Conservation (phyloP, 2,329 filamentous ascomycete genomes). For the Aspergillus phoenicis region DNA sequence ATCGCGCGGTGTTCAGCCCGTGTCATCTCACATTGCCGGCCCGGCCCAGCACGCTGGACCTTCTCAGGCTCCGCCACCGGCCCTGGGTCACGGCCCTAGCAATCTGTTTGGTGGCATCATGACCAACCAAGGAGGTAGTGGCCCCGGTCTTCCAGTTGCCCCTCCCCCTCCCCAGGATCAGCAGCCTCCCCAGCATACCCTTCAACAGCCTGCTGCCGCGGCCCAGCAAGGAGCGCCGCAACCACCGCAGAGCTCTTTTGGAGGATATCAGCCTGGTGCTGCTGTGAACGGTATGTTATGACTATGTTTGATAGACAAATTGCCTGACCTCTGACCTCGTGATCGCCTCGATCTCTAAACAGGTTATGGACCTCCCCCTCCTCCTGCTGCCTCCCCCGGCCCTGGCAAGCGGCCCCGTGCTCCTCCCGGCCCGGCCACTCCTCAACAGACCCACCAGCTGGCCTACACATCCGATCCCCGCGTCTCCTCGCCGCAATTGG, state of each 20-base stretch:
- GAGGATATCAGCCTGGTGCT: slow-evolving; percentile 67
- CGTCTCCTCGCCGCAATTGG: slow-evolving; percentile 77
- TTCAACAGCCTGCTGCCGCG: slow-evolving; percentile 60
- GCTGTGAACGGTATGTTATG: slow-evolving; percentile 61
- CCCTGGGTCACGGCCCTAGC: slow-evolving; percentile 83
- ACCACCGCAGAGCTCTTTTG: slow-evolving; percentile 70
- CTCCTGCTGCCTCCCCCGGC: slow-evolving; percentile 83
- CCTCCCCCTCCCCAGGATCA: slow-evolving; percentile 71
- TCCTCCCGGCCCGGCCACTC: slow-evolving; percentile 73
- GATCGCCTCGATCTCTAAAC: slow-evolving; percentile 25
- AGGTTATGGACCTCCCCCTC: slow-evolving; percentile 81
- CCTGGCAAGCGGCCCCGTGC: slow-evolving; percentile 72
- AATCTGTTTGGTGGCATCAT: slow-evolving; percentile 96
- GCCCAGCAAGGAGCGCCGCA: slow-evolving; percentile 66
- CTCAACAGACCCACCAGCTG: slow-evolving; percentile 85
- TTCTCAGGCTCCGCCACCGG: slow-evolving; percentile 78
- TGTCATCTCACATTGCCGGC: slow-evolving; percentile 70
- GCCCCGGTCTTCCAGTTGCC: slow-evolving; percentile 70
- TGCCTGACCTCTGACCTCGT: slow-evolving; percentile 54
- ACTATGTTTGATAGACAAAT: slow-evolving; percentile 24
- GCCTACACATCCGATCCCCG: slow-evolving; percentile 76
- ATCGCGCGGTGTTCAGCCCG: slow-evolving; percentile 63
- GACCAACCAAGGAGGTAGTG: slow-evolving; percentile 83
- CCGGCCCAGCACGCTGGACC: slow-evolving; percentile 77
- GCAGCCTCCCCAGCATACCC: slow-evolving; percentile 60